Conservation (phyloP, 2,329 filamentous ascomycete genomes). For the Thielaviopsis musarum region DNA sequence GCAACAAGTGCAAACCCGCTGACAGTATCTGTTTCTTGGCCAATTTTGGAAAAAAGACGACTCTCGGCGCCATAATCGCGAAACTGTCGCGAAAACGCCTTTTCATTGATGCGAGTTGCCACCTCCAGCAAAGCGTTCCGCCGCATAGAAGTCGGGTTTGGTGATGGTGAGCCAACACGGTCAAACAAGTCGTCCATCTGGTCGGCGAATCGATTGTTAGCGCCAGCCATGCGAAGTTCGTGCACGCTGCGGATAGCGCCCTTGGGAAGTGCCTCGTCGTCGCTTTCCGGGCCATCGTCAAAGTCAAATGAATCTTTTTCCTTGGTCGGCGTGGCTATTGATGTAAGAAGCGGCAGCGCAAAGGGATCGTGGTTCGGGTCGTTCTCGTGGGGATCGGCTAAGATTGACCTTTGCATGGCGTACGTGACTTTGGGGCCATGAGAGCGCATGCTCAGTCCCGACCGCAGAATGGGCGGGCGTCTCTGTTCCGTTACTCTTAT, state of each 20-base stretch:
- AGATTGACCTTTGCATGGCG: constrained; percentile 18
- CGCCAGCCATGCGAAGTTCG: constrained; percentile 47
- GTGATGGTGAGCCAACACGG: constrained; percentile 36
- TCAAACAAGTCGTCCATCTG: constrained; percentile 48
- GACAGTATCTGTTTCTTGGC: constrained; percentile 40
- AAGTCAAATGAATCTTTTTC: constrained; percentile 12
- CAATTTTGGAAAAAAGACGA: constrained; percentile 46
- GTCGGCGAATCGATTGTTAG: constrained; percentile 48
- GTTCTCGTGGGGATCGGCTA: constrained; percentile 5
- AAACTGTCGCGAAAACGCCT: constrained; percentile 51
- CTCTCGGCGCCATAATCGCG: constrained; percentile 57
- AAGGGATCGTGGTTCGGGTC: constrained; percentile 12
- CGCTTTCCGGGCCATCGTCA: constrained; percentile 18
- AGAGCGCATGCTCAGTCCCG: constrained; percentile 5
- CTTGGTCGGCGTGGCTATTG: constrained; percentile 4
- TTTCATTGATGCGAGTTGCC: constrained; percentile 40
- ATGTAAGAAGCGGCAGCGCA: constrained; percentile 6
- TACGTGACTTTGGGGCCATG: constrained; percentile 24
- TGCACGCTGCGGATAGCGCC: constrained; percentile 45
- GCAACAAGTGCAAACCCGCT: constrained; percentile 47
- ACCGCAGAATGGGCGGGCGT: not conserved
- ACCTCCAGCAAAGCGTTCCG: constrained; percentile 44
- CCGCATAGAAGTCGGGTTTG: constrained; percentile 32
- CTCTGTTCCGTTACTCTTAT: not conserved
- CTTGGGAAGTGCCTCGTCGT: constrained; percentile 25